phyloP scores from a whole-genome alignment of 176 grass and related monocot genomes.

The Aechmea fasciata region DNA sequence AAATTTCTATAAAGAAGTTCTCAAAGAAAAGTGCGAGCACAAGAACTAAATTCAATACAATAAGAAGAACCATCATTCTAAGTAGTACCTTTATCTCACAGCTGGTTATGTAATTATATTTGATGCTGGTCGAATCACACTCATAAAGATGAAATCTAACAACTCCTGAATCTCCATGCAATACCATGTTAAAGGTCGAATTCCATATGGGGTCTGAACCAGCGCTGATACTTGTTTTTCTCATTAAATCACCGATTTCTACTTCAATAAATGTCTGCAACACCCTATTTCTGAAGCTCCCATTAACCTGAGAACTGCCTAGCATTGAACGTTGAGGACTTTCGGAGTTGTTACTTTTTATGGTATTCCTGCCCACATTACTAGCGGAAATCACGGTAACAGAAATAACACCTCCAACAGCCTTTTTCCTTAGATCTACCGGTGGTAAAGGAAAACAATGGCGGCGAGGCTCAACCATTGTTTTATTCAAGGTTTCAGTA shows the following conservation, averaged over 20 bases:
- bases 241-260: conserved; percentile 71
- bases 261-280: conserved; percentile 70
- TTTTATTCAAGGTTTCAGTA: conserved; percentile 71
- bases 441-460: conserved; percentile 78
- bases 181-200: conserved; percentile 72
- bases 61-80: background rate
- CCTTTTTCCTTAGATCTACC: conserved; percentile 68
- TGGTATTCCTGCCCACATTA: conserved; percentile 34
- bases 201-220: conserved; percentile 67
- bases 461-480: conserved; percentile 85
- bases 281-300: conserved; percentile 19
- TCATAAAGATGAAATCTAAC: conserved; percentile 91
- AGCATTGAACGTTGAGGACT: conserved; percentile 24
- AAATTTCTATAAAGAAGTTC: conserved; percentile 9
- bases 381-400: conserved; percentile 84
- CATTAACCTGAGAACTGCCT: conserved; percentile 16
- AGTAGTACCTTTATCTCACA: conserved; percentile 84
- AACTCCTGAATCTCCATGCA: conserved; percentile 78
- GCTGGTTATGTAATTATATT: conserved; percentile 68
- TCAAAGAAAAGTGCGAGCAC: background rate
- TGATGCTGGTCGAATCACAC: conserved; percentile 63
- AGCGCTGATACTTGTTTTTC: conserved; percentile 61
- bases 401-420: conserved; percentile 64
- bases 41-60: background rate
- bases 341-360: conserved; percentile 27